These are phyloP conservation scores for Podila clonocystis DNA, from an alignment of 192 early-diverging fungal genomes.

Conservation along the genomic window DNA sequence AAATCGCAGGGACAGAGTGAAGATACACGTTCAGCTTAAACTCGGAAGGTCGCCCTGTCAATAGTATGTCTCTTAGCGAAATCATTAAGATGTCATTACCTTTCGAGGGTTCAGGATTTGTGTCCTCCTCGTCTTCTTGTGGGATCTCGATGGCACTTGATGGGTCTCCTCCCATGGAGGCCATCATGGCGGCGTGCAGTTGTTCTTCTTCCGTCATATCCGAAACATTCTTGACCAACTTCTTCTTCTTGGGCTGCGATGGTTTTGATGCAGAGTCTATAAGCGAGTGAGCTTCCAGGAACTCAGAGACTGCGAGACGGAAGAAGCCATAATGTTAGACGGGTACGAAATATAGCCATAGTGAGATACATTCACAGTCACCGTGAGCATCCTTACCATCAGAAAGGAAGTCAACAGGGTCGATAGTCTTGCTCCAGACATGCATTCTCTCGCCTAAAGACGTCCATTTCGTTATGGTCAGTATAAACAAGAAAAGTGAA, in stretches of 20 bases:
- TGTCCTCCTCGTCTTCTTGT: conserved; percentile 14
- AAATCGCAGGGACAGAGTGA: not conserved
- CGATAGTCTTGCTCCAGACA: conserved; percentile 66
- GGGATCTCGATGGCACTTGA: conserved; percentile 28
- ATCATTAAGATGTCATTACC: not conserved
- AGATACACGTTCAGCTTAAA: too few species aligned
- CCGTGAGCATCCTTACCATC: conserved; percentile 74
- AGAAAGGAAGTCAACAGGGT: conserved; percentile 74
- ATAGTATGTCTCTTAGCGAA: not conserved
- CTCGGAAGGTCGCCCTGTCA: too few species aligned
- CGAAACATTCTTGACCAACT: conserved; percentile 56
- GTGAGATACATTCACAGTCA: not conserved
- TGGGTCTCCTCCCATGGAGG: conserved; percentile 62
- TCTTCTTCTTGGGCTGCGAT: conserved; percentile 39
- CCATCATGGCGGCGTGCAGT: conserved; percentile 82
- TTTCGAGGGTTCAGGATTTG: conserved; percentile 5
- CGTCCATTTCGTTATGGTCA: not conserved
- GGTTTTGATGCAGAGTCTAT: conserved; percentile 50
- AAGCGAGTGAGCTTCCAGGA: conserved; percentile 62
- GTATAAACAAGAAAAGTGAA: not conserved
- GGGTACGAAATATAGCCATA: not conserved
- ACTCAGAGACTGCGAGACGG: conserved; percentile 61
- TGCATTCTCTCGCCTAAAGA: conserved; percentile 80
- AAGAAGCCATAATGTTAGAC: not conserved
- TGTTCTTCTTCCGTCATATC: conserved; percentile 94